Percentiles rank a stretch among this genome's conserved stretches.
Evolutionary conservation across 257 asterid genomes (phyloP).

Genomic region (Solanum chmielewskii): DNA sequence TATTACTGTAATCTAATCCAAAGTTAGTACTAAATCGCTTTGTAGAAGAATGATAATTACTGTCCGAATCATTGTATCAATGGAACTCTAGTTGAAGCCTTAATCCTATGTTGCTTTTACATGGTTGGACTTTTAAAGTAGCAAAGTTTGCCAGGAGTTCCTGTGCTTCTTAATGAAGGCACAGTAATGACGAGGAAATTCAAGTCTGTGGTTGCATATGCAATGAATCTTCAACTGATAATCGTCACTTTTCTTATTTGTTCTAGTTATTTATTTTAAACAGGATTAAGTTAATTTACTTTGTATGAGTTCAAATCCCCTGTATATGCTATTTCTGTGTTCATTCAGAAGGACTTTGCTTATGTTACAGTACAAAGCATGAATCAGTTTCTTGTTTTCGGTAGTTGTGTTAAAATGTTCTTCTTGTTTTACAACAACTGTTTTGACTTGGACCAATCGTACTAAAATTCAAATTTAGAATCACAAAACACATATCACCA

Average conservation of each 20-base stretch:
- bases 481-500: background rate
- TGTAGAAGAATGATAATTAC: background rate
- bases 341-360: background rate
- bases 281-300: background rate
- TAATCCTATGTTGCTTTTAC: background rate
- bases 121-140: background rate
- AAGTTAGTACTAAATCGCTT: too few relatives aligned
- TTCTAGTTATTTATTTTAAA: background rate
- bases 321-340: background rate
- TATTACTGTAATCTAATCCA: background rate
- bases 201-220: background rate
- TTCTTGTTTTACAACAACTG: background rate
- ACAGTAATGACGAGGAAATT: background rate
- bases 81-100: background rate
- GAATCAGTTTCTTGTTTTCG: background rate
- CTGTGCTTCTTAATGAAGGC: background rate
- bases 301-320: background rate
- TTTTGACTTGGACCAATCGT: background rate
- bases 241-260: background rate
- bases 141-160: background rate
- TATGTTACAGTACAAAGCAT: background rate
- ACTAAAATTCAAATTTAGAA: background rate
- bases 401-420: background rate
- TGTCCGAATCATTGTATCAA: background rate
- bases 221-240: background rate